Evolutionary conservation across 305 asterid genomes (phyloP), one percentile per base, ranked within the genome.

Genomic region (Fraxinus baroniana): DNA sequence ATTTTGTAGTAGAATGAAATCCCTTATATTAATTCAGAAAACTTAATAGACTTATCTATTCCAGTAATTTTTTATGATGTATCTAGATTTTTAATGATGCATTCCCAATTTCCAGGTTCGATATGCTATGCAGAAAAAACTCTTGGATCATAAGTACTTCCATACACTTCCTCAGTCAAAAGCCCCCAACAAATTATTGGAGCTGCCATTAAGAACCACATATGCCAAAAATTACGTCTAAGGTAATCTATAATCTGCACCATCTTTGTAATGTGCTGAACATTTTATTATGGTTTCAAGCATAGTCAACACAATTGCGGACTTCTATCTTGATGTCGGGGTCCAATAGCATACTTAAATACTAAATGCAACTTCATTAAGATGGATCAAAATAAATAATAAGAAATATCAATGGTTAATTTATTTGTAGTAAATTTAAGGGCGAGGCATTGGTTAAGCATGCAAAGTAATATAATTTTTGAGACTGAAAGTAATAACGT

Each of bases 111-210:
- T 85, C 82, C 93, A 96, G 99, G 99, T 82, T 96, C 98, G 99
- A 90, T 96, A 87, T 96, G 99, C 86, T 96, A 96, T 87, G 99
- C 99, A 3, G 99, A 94, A 89, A 96, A 96, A 88, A 92, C 98
- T 82, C 97, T 96, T 74, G 98, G 98, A 66, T 91, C 98, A 26
- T 94, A 89, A 85, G 86, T 96, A 89, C 94, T 96, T 82, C 98
- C 99, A 60, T 89, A 94, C 87, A 92, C 94, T 80, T 96, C 98
- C 79, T 91, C 97, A 9, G 98, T 96, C 78, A 96, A 96, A 89
- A 96, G 98, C 83, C 99, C 99, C 75, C 98, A 96, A 81, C 99
- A 96, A 86, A 87, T 95, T 36, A 94, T 94, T 73, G 99, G 99
- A 84, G 90, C 95, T 78, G 89, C 91, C 80, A 85, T 96, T 80